Percentiles rank a stretch among this genome's conserved stretches.
Conservation (phyloP, 1,139 yeast genomes). For the Lodderomyces jiufengensis region DNA sequence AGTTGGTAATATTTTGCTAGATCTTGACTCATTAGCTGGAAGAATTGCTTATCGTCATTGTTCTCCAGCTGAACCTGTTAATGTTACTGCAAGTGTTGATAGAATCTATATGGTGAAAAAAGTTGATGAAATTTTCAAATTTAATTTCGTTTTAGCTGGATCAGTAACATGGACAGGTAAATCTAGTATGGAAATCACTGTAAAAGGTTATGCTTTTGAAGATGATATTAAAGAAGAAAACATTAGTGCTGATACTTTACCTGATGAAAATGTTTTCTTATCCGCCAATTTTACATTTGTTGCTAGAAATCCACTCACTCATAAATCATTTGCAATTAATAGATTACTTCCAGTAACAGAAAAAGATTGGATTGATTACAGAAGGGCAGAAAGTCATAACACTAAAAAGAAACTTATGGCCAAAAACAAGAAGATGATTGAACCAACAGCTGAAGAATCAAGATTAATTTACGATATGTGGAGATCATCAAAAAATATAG, state of each 20-base stretch:
- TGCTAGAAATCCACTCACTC: slow-evolving; percentile 88
- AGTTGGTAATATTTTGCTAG: slow-evolving; percentile 90
- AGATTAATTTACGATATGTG: slow-evolving; percentile 74
- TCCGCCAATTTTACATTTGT: slow-evolving; percentile 94
- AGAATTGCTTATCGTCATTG: slow-evolving; percentile 83
- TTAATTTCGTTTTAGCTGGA: slow-evolving; percentile 81
- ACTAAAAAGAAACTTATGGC: slow-evolving; percentile 80
- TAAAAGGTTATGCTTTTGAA: slow-evolving; percentile 77
- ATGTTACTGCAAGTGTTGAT: slow-evolving; percentile 93
- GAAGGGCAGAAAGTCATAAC: slow-evolving; percentile 86
- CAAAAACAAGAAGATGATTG: slow-evolving; percentile 53
- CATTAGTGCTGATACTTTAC: slow-evolving; percentile 26
- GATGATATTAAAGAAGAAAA: slow-evolving; percentile 26
- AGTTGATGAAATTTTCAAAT: slow-evolving; percentile 71
- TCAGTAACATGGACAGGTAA: slow-evolving; percentile 91
- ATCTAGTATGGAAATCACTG: slow-evolving; percentile 92
- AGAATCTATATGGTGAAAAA: slow-evolving; percentile 84
- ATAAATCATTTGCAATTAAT: slow-evolving; percentile 82
- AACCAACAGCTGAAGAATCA: slow-evolving; percentile 73
- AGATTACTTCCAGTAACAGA: slow-evolving; percentile 70
- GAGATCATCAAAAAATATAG: slow-evolving; percentile 52
- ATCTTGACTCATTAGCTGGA: slow-evolving; percentile 85
- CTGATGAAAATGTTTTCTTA: slow-evolving; percentile 51
- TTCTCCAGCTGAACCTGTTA: slow-evolving; percentile 87
- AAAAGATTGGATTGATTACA: slow-evolving; percentile 75